A percentile compares a stretch with the other conserved stretches of the same genome.
Evolutionary conservation across 1,139 yeast genomes (phyloP).

Genomic region (Kluyveromyces marxianus): DNA sequence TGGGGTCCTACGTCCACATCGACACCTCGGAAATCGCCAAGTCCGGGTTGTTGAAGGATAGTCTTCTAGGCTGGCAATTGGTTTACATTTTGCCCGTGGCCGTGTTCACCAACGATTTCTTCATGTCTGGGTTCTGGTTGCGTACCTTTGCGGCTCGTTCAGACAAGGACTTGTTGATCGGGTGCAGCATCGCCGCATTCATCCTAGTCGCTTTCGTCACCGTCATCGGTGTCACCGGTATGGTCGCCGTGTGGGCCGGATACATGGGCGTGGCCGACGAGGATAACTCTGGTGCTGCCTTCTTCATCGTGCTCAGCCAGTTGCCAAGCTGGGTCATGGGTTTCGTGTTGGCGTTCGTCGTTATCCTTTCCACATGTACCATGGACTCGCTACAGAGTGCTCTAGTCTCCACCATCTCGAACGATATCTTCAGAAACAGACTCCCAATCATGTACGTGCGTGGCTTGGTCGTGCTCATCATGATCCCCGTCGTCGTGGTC

Average conservation of each 20-base stretch:
- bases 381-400: constrained; percentile 88
- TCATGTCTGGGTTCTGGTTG: constrained; percentile 89
- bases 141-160: constrained; percentile 85
- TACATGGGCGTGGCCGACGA: constrained; percentile 47
- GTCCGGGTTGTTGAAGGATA: constrained; percentile 56
- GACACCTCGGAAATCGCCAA: constrained; percentile 57
- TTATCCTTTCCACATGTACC: constrained; percentile 76
- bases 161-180: constrained; percentile 67
- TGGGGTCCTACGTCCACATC: constrained; percentile 70
- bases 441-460: constrained; percentile 62
- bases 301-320: constrained; percentile 58
- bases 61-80: constrained; percentile 81
- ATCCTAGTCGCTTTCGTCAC: constrained; percentile 57
- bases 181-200: constrained; percentile 66
- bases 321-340: constrained; percentile 90
- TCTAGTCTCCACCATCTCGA: constrained; percentile 82
- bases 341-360: constrained; percentile 66
- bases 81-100: constrained; percentile 80
- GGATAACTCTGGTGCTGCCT: constrained; percentile 54
- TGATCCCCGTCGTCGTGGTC: constrained; percentile 79
- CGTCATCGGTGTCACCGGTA: constrained; percentile 70
- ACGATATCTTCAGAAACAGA: constrained; percentile 80
- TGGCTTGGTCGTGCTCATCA: constrained; percentile 61
- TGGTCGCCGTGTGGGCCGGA: constrained; percentile 64
- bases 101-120: constrained; percentile 81